A percentile compares a stretch with the other conserved stretches of the same genome.
Evolutionary conservation across 345 rosid genomes (phyloP).

Genomic region (Reutealis trisperma): DNA sequence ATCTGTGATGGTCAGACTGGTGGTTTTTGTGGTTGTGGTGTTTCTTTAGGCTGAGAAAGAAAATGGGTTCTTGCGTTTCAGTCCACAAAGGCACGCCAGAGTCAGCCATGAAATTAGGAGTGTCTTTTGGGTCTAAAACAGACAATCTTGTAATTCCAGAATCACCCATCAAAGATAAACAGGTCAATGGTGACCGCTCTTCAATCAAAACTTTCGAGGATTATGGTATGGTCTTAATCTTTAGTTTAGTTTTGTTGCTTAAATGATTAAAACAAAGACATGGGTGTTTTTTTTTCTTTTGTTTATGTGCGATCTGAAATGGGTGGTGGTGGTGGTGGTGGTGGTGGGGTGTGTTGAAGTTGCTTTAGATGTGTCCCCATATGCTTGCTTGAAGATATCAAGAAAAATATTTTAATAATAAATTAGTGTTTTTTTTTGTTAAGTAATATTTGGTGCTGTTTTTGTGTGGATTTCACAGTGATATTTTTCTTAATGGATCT

Average conservation of each 20-base stretch:
- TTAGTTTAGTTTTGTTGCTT: background rate
- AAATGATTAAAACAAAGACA: background rate
- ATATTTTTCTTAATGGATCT: background rate
- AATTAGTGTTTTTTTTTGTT: background rate
- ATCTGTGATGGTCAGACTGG: constrained; percentile 5
- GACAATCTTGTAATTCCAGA: constrained; percentile 39
- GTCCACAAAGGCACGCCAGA: constrained; percentile 32
- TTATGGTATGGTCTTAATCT: constrained; percentile 28
- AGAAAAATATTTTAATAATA: background rate
- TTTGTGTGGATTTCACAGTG: background rate
- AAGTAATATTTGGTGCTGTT: background rate
- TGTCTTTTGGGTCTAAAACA: constrained; percentile 34
- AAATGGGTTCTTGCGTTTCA: constrained; percentile 57
- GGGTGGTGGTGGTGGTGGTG: constrained; percentile 7
- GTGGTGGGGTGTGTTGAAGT: constrained; percentile 11
- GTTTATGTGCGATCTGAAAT: constrained; percentile 25
- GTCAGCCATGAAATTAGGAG: constrained; percentile 37
- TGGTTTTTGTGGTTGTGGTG: constrained; percentile 6
- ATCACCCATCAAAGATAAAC: constrained; percentile 45
- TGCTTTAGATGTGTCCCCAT: constrained; percentile 1
- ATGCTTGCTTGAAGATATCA: background rate
- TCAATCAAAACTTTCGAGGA: constrained; percentile 21
- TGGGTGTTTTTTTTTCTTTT: background rate
- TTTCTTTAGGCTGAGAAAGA: background rate
- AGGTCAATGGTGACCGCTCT: constrained; percentile 18